phyloP scores from a whole-genome alignment of 2,329 filamentous ascomycete genomes.

The Calonectria pteridis region DNA sequence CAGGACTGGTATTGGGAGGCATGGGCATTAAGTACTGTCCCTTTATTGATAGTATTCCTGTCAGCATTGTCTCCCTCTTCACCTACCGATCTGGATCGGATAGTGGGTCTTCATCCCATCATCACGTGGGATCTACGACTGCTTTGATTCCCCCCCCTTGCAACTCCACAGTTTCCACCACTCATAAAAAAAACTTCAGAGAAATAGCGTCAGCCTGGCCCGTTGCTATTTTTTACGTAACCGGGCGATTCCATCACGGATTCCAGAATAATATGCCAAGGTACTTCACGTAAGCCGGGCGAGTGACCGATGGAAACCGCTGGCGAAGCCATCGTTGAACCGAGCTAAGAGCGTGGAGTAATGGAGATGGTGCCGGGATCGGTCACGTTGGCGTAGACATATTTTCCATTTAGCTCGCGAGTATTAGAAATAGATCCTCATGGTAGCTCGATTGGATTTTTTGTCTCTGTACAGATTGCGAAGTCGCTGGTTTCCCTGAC shows the following conservation, averaged over 20 bases:
- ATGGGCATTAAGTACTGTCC: background rate
- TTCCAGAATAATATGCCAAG: background rate
- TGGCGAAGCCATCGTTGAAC: background rate
- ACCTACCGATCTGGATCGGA: background rate
- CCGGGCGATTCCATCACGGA: background rate
- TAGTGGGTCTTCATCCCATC: conserved; percentile 49
- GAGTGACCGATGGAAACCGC: conserved; percentile 6
- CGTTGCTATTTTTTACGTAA: conserved; percentile 6
- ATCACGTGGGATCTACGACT: conserved; percentile 51
- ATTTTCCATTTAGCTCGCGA: background rate
- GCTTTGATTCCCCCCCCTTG: background rate
- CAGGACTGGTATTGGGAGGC: background rate
- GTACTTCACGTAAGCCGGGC: conserved; percentile 1
- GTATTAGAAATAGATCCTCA: background rate
- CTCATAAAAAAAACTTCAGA: conserved; percentile 9
- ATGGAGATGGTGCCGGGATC: conserved; percentile 3
- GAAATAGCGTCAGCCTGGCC: conserved; percentile 6
- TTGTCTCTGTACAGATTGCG: background rate
- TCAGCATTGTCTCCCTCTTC: background rate
- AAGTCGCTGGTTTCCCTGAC: background rate
- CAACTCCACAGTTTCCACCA: conserved; percentile 1
- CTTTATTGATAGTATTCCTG: background rate
- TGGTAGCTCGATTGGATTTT: background rate
- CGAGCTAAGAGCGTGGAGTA: background rate
- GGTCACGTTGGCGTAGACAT: background rate